phyloP scores from a whole-genome alignment of 73 alveolate genomes.

The Uronychia setigera region DNA sequence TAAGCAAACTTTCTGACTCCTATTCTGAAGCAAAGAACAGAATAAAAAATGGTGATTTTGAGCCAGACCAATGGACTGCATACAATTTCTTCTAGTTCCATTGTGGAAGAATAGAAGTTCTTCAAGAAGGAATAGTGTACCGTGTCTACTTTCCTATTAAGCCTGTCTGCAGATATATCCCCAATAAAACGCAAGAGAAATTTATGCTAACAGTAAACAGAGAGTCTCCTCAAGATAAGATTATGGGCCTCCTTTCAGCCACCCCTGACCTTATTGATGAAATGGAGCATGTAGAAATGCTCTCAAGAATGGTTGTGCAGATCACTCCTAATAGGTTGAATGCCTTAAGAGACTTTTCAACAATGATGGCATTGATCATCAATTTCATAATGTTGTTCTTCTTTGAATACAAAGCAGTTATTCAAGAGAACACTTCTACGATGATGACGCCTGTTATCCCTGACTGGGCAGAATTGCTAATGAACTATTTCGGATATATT shows the following conservation, averaged over 20 bases:
- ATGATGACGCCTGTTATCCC: constrained; percentile 8
- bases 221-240: constrained; percentile 76
- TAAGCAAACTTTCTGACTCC: constrained; percentile 22
- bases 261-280: constrained; percentile 91
- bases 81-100: constrained; percentile 59
- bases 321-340: constrained; percentile 51
- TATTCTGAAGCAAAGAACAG: not conserved
- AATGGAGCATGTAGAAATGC: constrained; percentile 90
- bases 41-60: constrained; percentile 26
- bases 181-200: constrained; percentile 63
- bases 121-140: constrained; percentile 60
- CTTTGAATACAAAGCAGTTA: not conserved
- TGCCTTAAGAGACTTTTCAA: constrained; percentile 43
- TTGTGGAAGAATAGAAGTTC: constrained; percentile 75
- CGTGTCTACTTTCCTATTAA: constrained; percentile 82
- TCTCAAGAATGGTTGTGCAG: constrained; percentile 25
- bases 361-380: constrained; percentile 10
- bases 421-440: not conserved
- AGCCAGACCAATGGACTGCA: constrained; percentile 9
- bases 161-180: constrained; percentile 74
- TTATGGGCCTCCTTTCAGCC: constrained; percentile 78
- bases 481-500: not conserved
- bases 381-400: not conserved
- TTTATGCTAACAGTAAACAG: constrained; percentile 91
- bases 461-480: not conserved